Conservation (phyloP, 768 basidiomycete species). For the Suillus weaverae region DNA sequence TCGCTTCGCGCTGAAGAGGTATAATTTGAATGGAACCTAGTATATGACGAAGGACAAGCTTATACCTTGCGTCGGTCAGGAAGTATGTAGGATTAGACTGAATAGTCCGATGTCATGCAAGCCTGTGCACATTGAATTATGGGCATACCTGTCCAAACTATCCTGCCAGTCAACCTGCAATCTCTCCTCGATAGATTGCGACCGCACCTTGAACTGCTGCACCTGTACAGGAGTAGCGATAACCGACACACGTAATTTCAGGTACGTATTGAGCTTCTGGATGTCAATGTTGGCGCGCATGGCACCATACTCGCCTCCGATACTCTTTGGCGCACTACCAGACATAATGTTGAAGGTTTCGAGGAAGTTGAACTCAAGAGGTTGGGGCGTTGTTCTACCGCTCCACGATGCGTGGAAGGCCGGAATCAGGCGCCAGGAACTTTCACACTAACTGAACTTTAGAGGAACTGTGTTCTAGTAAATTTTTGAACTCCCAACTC, state of each 20-base stretch:
- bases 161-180: slow-evolving; percentile 3
- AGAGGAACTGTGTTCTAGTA: background rate
- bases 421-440: background rate
- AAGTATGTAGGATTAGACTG: slow-evolving; percentile 98
- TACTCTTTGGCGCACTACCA: slow-evolving; percentile 37
- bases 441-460: background rate
- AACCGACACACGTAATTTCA: slow-evolving; percentile 52
- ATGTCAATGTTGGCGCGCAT: slow-evolving; percentile 71
- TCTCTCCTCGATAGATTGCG: background rate
- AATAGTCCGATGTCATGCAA: background rate
- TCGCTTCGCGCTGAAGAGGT: slow-evolving; percentile 44
- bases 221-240: slow-evolving; percentile 69
- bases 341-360: slow-evolving; percentile 19
- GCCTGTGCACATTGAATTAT: background rate
- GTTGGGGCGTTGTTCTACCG: background rate
- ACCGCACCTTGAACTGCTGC: slow-evolving; percentile 88
- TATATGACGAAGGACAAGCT: slow-evolving; percentile 20
- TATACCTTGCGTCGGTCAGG: slow-evolving; percentile 70
- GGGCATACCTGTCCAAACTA: slow-evolving; percentile 83
- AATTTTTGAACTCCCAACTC: background rate
- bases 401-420: background rate
- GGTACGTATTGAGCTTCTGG: slow-evolving; percentile 62
- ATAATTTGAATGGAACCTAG: slow-evolving; percentile 6
- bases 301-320: slow-evolving; percentile 76
- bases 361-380: background rate